Conservation (phyloP, 2,329 filamentous ascomycete species). For the Talaromyces sp. region DNA sequence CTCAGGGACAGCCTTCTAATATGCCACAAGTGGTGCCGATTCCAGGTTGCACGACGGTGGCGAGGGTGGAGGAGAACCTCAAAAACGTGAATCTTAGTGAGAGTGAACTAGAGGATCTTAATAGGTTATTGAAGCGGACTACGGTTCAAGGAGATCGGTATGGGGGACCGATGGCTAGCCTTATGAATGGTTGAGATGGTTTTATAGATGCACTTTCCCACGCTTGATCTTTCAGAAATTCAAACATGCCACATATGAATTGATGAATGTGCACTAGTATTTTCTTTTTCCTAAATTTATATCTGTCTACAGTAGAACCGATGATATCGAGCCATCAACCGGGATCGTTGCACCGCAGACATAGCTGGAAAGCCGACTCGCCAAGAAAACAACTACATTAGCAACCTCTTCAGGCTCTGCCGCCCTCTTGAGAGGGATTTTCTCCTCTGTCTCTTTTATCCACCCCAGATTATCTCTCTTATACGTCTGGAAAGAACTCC, state of each 20-base stretch:
- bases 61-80: slow-evolving; percentile 37
- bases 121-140: slow-evolving; percentile 2
- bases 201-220: background rate
- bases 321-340: slow-evolving; percentile 11
- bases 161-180: background rate
- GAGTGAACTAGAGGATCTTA: slow-evolving; percentile 25
- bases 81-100: slow-evolving; percentile 37
- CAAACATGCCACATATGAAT: too few relatives aligned
- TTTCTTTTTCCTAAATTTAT: too few relatives aligned
- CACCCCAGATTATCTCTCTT: slow-evolving; percentile 5
- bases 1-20: background rate
- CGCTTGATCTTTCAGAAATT: too few relatives aligned
- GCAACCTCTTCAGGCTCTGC: slow-evolving; percentile 18
- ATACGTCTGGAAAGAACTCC: background rate
- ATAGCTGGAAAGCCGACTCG: slow-evolving; percentile 15
- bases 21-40: slow-evolving; percentile 34
- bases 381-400: slow-evolving; percentile 20
- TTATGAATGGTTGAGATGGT: slow-evolving; percentile 5
- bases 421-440: slow-evolving; percentile 15
- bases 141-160: slow-evolving; percentile 2
- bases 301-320: too few relatives aligned
- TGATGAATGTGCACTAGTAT: too few relatives aligned
- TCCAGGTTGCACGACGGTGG: slow-evolving; percentile 33
- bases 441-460: slow-evolving; percentile 16
- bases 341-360: slow-evolving; percentile 14